Conservation (phyloP, 306 rosid species). For the Ormosia semicastrata region DNA sequence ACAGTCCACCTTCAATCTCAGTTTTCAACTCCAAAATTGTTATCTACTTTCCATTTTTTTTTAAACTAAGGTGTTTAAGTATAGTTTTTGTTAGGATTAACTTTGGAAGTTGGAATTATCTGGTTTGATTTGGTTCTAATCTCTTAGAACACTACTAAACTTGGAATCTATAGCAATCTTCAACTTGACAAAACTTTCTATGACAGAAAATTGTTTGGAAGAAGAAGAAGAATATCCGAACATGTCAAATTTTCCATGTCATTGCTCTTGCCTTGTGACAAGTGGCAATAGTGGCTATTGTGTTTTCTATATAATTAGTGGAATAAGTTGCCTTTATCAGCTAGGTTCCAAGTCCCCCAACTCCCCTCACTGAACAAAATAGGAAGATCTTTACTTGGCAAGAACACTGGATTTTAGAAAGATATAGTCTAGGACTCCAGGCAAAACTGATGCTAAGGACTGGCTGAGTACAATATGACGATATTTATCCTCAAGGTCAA, state of each 20-base stretch:
- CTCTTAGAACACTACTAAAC: neutral
- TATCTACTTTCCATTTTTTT: neutral
- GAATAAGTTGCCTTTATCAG: neutral
- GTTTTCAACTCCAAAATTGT: neutral
- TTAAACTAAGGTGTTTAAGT: neutral
- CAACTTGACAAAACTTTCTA: neutral
- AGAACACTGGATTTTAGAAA: neutral
- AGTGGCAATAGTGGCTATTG: neutral
- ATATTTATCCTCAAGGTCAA: neutral
- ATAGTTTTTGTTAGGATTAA: neutral
- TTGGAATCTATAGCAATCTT: neutral
- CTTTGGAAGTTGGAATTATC: neutral
- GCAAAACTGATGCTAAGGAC: slow-evolving; percentile 13
- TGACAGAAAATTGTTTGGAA: neutral
- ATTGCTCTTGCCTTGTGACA: neutral
- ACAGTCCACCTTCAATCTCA: neutral
- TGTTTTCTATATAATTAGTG: neutral
- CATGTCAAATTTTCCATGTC: neutral
- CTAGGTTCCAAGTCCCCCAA: neutral
- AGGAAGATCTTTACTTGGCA: neutral
- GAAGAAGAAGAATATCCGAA: neutral
- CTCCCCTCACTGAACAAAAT: neutral
- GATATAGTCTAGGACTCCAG: neutral
- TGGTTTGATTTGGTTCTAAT: neutral
- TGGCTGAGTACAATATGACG: neutral